These are phyloP conservation scores for Rhynchosporium secalis DNA, from an alignment of 2,329 filamentous ascomycete genomes.

Conservation along the genomic window DNA sequence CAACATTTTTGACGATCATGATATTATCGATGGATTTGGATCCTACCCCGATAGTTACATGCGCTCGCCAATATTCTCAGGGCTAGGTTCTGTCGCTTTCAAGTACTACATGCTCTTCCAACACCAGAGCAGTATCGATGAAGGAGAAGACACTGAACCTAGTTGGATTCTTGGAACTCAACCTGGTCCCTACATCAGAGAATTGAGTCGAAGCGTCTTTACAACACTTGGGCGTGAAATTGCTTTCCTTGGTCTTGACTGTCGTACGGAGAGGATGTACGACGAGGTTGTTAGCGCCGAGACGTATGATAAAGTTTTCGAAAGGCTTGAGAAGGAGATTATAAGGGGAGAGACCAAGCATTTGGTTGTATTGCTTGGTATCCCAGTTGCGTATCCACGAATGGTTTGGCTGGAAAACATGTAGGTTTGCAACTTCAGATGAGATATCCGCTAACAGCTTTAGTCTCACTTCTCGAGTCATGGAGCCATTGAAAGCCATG, in stretches of 20 bases:
- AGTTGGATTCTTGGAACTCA: conserved; percentile 83
- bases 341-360: conserved; percentile 84
- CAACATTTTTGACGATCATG: conserved; percentile 97
- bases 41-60: conserved; percentile 93
- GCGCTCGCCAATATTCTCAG: conserved; percentile 84
- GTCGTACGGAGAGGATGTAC: conserved; percentile 84
- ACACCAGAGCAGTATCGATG: conserved; percentile 81
- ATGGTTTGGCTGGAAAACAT: conserved; percentile 72
- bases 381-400: conserved; percentile 80
- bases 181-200: conserved; percentile 86
- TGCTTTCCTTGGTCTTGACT: conserved; percentile 84
- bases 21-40: conserved; percentile 88
- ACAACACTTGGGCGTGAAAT: conserved; percentile 78
- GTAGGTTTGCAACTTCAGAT: conserved; percentile 45
- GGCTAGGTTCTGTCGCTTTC: conserved; percentile 87
- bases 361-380: conserved; percentile 80
- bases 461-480: conserved; percentile 76
- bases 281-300: conserved; percentile 77
- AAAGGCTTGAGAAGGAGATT: conserved; percentile 80
- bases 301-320: conserved; percentile 84
- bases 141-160: conserved; percentile 80
- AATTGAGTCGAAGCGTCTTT: conserved; percentile 82
- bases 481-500: conserved; percentile 87
- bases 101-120: conserved; percentile 99
- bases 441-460: conserved; percentile 38